phyloP scores from a whole-genome alignment of 2,329 filamentous ascomycete species.

The Penicillium sp. region DNA sequence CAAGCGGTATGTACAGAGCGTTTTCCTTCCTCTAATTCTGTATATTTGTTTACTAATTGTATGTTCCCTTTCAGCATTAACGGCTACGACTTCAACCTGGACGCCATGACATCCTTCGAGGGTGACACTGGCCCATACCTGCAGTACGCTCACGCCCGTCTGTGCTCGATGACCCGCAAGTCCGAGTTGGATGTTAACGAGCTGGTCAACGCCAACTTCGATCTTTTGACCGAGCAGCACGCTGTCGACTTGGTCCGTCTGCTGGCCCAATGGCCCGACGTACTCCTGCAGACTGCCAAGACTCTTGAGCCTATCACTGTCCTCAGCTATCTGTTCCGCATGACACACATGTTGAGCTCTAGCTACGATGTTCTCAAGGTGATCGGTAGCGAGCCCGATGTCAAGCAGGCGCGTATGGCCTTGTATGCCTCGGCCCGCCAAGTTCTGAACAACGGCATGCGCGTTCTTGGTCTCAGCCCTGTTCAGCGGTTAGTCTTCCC shows the following conservation, averaged over 20 bases:
- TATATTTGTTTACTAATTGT: conserved; percentile 45
- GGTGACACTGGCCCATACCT: conserved; percentile 66
- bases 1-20: conserved; percentile 64
- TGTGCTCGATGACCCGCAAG: conserved; percentile 61
- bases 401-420: conserved; percentile 60
- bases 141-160: conserved; percentile 63
- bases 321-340: conserved; percentile 67
- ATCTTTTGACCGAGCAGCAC: conserved; percentile 61
- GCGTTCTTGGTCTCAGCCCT: conserved; percentile 64
- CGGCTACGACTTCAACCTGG: conserved; percentile 65
- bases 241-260: conserved; percentile 62
- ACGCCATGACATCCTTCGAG: conserved; percentile 65
- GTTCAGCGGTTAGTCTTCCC: conserved; percentile 52
- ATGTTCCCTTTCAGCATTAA: conserved; percentile 50
- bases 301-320: conserved; percentile 67
- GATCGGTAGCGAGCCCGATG: conserved; percentile 57
- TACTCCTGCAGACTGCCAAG: conserved; percentile 62
- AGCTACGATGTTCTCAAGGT: conserved; percentile 65
- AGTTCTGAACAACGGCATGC: conserved; percentile 66
- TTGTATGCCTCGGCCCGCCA: conserved; percentile 63
- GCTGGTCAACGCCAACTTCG: conserved; percentile 57
- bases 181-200: conserved; percentile 50
- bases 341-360: conserved; percentile 62
- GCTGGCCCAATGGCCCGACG: conserved; percentile 65
- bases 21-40: conserved; percentile 30